Evolutionary conservation across 2,329 filamentous ascomycete species (phyloP).

Genomic region (Davidsoniella neocaledoniae): DNA sequence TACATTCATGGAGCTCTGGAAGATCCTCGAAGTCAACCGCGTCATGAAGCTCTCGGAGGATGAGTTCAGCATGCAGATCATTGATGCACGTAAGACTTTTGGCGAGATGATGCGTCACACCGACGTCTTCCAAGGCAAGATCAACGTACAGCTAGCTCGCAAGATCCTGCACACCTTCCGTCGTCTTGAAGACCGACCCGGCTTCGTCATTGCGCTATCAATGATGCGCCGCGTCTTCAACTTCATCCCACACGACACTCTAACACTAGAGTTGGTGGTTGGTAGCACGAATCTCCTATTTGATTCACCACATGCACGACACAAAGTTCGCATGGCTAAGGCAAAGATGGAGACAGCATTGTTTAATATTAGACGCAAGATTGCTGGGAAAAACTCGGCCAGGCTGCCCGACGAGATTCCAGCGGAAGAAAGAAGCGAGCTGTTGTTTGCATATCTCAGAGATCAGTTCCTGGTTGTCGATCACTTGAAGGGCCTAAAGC

Average conservation of each 20-base stretch:
- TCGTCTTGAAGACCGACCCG: slow-evolving; percentile 26
- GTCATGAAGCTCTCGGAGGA: slow-evolving; percentile 21
- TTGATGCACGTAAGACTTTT: slow-evolving; percentile 27
- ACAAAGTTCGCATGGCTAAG: slow-evolving; percentile 26
- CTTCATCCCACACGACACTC: slow-evolving; percentile 28
- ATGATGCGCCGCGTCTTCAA: slow-evolving; percentile 26
- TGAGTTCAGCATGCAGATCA: slow-evolving; percentile 18
- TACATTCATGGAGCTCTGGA: slow-evolving; percentile 54
- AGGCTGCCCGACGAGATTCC: slow-evolving; percentile 20
- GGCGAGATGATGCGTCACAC: slow-evolving; percentile 32
- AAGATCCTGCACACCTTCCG: slow-evolving; percentile 35
- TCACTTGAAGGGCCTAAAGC: slow-evolving; percentile 10
- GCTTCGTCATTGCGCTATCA: slow-evolving; percentile 29
- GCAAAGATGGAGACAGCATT: slow-evolving; percentile 24
- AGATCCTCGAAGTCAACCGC: slow-evolving; percentile 35
- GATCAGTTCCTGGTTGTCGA: slow-evolving; percentile 8
- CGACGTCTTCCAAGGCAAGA: slow-evolving; percentile 24
- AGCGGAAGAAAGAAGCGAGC: slow-evolving; percentile 21
- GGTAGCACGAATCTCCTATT: slow-evolving; percentile 28
- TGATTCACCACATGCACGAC: slow-evolving; percentile 24
- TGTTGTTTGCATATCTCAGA: slow-evolving; percentile 27
- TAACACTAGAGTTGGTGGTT: slow-evolving; percentile 30
- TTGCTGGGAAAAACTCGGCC: slow-evolving; percentile 17
- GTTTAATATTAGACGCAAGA: slow-evolving; percentile 4
- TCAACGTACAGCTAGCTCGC: slow-evolving; percentile 31